A percentile compares a stretch with the other conserved stretches of the same genome.
Evolutionary conservation across 768 basidiomycete genomes (phyloP).

Genomic region (Chalciporus pseudorubinellus): DNA sequence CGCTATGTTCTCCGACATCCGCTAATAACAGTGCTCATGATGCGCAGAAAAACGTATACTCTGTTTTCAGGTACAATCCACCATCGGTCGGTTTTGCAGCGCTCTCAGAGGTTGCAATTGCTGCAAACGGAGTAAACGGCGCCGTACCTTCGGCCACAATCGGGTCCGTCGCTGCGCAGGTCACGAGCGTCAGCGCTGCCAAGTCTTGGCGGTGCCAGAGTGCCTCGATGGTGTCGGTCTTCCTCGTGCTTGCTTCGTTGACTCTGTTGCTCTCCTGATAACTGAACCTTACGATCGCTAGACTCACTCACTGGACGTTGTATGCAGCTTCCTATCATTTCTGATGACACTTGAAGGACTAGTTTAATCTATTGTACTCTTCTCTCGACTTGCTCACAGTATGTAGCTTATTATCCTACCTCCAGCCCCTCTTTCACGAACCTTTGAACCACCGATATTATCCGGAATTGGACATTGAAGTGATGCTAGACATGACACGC

Average conservation of each 20-base stretch:
- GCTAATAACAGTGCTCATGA: not conserved
- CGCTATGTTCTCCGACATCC: not conserved
- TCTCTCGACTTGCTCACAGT: too few species aligned
- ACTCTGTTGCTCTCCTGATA: slow-evolving; percentile 4
- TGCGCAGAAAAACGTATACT: slow-evolving; percentile 54
- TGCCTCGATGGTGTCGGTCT: not conserved
- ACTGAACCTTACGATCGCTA: too few species aligned
- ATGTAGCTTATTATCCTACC: too few species aligned
- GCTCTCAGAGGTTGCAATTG: slow-evolving; percentile 33
- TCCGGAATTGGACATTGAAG: too few species aligned
- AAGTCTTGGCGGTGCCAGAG: not conserved
- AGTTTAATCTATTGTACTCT: too few species aligned
- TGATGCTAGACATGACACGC: too few species aligned
- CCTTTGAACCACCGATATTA: too few species aligned
- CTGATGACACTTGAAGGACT: too few species aligned
- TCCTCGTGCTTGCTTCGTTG: not conserved
- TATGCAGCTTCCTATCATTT: not conserved
- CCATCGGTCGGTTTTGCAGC: slow-evolving; percentile 51
- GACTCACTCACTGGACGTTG: not conserved
- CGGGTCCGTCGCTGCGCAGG: slow-evolving; percentile 47
- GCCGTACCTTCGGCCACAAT: slow-evolving; percentile 55
- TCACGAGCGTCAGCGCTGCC: slow-evolving; percentile 31
- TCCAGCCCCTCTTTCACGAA: too few species aligned
- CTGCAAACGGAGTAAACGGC: slow-evolving; percentile 31
- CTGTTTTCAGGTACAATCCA: slow-evolving; percentile 50